Percentiles rank a stretch among this genome's conserved stretches.
Evolutionary conservation across 2,329 filamentous ascomycete species (phyloP).

Genomic region (Fusarium caatingaense): DNA sequence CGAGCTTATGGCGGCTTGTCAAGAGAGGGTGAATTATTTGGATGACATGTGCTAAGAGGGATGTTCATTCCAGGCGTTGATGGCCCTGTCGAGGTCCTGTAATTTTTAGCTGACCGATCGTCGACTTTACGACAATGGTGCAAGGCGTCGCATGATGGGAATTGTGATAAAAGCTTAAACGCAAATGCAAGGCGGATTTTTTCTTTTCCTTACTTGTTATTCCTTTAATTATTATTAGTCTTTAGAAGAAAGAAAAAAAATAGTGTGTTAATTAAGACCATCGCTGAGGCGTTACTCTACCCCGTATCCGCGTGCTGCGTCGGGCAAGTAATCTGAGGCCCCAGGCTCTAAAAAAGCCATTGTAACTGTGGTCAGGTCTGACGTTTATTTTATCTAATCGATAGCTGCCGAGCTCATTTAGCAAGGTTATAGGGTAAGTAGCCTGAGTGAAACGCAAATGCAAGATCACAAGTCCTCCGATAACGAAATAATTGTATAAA

Average conservation of each 20-base stretch:
- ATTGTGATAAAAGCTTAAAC: not conserved
- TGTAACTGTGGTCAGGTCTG: no score
- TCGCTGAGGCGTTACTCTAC: not conserved
- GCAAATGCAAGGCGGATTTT: rapidly evolving
- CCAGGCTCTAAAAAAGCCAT: no score
- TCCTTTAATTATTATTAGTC: no score
- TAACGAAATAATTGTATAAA: not conserved
- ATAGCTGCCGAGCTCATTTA: not conserved
- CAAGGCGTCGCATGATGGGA: not conserved
- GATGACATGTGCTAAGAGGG: not conserved
- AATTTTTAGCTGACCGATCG: not conserved
- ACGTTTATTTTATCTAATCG: not conserved
- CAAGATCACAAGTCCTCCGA: not conserved
- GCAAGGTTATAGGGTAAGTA: not conserved
- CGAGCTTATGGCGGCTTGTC: not conserved
- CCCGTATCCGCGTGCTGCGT: not conserved
- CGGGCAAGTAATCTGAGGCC: no score
- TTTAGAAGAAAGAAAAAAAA: no score
- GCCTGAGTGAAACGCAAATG: not conserved
- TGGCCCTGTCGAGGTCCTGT: not conserved
- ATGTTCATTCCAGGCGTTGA: not conserved
- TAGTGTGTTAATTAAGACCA: no score
- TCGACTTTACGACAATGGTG: not conserved
- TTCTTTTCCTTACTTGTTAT: not conserved
- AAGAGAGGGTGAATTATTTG: not conserved